Evolutionary conservation across 140 eudicot species (phyloP).

Genomic region (Artemisia princeps): DNA sequence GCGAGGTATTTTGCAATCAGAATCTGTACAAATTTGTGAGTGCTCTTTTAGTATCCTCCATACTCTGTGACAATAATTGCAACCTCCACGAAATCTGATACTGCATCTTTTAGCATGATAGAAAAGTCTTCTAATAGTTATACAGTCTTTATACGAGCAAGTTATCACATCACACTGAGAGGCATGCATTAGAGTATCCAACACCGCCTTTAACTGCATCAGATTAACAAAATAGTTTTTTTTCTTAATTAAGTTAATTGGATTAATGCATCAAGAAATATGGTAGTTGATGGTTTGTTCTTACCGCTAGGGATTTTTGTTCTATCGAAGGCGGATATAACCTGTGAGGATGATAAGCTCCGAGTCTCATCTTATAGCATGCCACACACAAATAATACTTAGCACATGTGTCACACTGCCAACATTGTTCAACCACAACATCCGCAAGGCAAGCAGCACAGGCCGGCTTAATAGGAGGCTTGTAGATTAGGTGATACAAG

Average conservation of each 20-base stretch:
- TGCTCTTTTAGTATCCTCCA: conserved; percentile 43
- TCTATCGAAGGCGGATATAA: conserved; percentile 27
- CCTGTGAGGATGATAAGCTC: conserved; percentile 41
- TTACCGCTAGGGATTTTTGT: conserved; percentile 29
- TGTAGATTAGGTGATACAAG: conserved; percentile 55
- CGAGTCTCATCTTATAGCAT: conserved; percentile 42
- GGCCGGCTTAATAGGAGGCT: conserved; percentile 26
- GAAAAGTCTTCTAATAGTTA: conserved; percentile 36
- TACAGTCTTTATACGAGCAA: conserved; percentile 37
- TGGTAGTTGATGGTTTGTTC: background rate
- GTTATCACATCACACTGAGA: conserved; percentile 38
- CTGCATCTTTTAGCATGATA: conserved; percentile 36
- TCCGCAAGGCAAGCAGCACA: conserved; percentile 49
- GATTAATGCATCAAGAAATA: conserved; percentile 3
- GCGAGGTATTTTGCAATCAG: conserved; percentile 51
- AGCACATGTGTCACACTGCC: conserved; percentile 54
- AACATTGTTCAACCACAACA: conserved; percentile 23
- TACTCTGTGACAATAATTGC: conserved; percentile 31
- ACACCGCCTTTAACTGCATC: conserved; percentile 36
- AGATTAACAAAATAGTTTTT: background rate
- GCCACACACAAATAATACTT: conserved; percentile 34
- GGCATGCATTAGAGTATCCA: conserved; percentile 50
- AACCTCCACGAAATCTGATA: conserved; percentile 32
- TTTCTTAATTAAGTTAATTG: conserved; percentile 2
- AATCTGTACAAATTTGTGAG: conserved; percentile 37